These are phyloP conservation scores for Lagenidium sp. DNA, from an alignment of 352 stramenopile genomes.

Conservation along the genomic window DNA sequence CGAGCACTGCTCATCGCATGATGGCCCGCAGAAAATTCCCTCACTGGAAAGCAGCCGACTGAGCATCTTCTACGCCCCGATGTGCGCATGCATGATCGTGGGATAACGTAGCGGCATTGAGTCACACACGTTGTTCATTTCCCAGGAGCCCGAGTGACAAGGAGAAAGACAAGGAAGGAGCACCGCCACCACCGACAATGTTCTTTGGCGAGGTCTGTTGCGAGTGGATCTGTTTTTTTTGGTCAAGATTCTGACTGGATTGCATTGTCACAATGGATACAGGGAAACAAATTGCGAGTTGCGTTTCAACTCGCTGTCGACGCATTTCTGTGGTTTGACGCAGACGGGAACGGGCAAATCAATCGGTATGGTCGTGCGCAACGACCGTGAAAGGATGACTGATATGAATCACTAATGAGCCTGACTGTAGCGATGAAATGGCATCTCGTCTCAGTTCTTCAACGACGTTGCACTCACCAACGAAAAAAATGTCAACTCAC, in stretches of 20 bases:
- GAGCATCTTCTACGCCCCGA: conserved; percentile 76
- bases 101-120: neutral
- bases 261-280: too few relatives aligned
- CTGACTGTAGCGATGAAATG: conserved; percentile 41
- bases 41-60: conserved; percentile 54
- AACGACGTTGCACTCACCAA: conserved; percentile 65
- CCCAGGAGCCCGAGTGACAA: conserved; percentile 11
- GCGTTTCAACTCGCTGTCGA: conserved; percentile 78
- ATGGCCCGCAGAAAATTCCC: conserved; percentile 73
- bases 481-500: conserved; percentile 56
- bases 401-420: too few relatives aligned
- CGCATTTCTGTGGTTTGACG: conserved; percentile 82
- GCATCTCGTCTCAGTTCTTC: conserved; percentile 45
- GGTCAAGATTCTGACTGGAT: too few relatives aligned
- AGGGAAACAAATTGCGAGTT: conserved; percentile 75
- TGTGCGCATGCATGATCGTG: conserved; percentile 20
- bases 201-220: conserved; percentile 54
- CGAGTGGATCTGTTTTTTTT: too few relatives aligned
- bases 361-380: conserved; percentile 46
- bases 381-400: too few relatives aligned
- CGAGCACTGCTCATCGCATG: too few relatives aligned
- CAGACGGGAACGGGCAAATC: conserved; percentile 66
- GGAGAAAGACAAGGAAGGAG: neutral
- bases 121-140: neutral
- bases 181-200: conserved; percentile 14